Evolutionary conservation across 441 rosid genomes (phyloP).

Genomic region (Euphorbia schlechtendalii): DNA sequence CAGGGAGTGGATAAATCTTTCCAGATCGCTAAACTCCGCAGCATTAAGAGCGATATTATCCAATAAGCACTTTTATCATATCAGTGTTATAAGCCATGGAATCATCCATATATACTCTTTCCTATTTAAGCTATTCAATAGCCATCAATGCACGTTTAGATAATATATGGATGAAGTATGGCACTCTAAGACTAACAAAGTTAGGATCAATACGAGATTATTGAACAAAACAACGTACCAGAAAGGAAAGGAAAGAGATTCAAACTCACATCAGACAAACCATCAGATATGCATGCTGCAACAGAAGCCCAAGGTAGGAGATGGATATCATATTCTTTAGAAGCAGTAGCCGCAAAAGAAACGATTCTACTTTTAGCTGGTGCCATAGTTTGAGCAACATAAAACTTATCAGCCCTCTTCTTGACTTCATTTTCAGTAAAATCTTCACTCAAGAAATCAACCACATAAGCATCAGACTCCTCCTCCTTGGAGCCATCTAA

Average conservation of each 20-base stretch:
- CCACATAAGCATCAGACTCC: slow-evolving; percentile 58
- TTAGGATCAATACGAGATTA: neutral
- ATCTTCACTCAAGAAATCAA: slow-evolving; percentile 71
- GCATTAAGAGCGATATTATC: neutral
- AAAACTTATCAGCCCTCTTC: slow-evolving; percentile 60
- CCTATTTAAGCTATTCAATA: neutral
- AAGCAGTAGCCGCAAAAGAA: slow-evolving; percentile 76
- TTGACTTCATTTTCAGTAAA: slow-evolving; percentile 39
- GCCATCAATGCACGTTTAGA: neutral
- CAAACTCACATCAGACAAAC: slow-evolving; percentile 51
- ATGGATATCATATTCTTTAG: slow-evolving; percentile 90
- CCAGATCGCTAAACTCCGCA: neutral
- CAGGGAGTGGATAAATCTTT: neutral
- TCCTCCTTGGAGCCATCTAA: neutral
- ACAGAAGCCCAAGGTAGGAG: slow-evolving; percentile 95
- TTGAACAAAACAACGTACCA: neutral
- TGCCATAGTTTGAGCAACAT: slow-evolving; percentile 89
- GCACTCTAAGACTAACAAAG: neutral
- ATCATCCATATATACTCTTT: too few species aligned
- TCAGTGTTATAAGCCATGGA: neutral
- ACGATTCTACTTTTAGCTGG: slow-evolving; percentile 69
- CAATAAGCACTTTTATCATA: slow-evolving; percentile 2
- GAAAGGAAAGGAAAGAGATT: slow-evolving; percentile 7
- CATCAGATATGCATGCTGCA: slow-evolving; percentile 86
- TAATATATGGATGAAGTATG: neutral